Conservation (phyloP, 148 eudicot species). For the Suaeda aralocaspica region DNA sequence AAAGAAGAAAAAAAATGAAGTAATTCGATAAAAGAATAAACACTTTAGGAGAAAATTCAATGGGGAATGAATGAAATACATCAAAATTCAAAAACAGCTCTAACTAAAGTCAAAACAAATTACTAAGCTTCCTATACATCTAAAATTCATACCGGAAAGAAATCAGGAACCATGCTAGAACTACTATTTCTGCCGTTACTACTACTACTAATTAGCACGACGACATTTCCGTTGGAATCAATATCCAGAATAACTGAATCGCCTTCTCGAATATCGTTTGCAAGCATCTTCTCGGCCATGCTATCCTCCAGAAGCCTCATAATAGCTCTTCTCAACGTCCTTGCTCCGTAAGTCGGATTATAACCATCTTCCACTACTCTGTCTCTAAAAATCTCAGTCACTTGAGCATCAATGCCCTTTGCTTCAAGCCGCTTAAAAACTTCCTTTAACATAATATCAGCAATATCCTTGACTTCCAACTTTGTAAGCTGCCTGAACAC, state of each 20-base stretch:
- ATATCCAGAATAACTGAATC: conserved; percentile 76
- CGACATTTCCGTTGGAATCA: conserved; percentile 59
- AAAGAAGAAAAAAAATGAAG: too few relatives aligned
- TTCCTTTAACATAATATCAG: conserved; percentile 82
- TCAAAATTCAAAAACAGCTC: not conserved
- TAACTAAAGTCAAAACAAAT: not conserved
- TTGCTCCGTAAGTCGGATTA: conserved; percentile 75
- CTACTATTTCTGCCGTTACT: conserved; percentile 24
- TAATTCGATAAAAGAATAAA: not conserved
- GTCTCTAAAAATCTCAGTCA: conserved; percentile 60
- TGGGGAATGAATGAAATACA: too few relatives aligned
- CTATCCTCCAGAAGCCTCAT: conserved; percentile 84
- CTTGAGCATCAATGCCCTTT: conserved; percentile 61
- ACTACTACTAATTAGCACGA: conserved; percentile 58
- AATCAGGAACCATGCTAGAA: conserved; percentile 32
- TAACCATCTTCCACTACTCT: conserved; percentile 83
- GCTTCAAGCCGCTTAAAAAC: conserved; percentile 58
- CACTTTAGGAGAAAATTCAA: not conserved
- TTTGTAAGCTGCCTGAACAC: conserved; percentile 81
- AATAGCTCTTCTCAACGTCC: conserved; percentile 81
- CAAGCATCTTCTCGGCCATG: conserved; percentile 94
- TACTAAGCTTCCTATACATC: not conserved
- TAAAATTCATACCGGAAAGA: conserved; percentile 30
- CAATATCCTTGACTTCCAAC: conserved; percentile 80
- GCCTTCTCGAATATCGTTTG: conserved; percentile 70